Evolutionary conservation across 768 basidiomycete species (phyloP).

Genomic region (Russula sp.): DNA sequence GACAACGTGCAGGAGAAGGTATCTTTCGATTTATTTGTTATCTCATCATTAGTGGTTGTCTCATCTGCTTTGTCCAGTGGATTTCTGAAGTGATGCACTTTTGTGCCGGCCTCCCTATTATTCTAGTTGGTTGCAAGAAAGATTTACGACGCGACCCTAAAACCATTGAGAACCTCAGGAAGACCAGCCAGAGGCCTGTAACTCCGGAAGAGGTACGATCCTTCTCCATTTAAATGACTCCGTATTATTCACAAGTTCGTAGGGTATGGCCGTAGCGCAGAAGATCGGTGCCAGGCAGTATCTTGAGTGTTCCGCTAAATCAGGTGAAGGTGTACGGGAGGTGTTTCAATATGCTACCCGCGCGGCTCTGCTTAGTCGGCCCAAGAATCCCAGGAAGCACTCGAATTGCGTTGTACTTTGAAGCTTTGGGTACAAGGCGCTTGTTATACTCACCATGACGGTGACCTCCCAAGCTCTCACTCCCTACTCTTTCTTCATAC

Average conservation of each 20-base stretch:
- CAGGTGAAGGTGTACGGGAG: slow-evolving; percentile 94
- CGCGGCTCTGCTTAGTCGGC: slow-evolving; percentile 70
- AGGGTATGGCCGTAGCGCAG: slow-evolving; percentile 93
- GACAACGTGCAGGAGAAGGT: slow-evolving; percentile 99
- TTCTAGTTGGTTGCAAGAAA: slow-evolving; percentile 99
- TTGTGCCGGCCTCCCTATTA: slow-evolving; percentile 89
- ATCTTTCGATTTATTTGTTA: slow-evolving; percentile 28
- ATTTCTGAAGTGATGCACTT: slow-evolving; percentile 99
- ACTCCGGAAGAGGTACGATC: slow-evolving; percentile 79
- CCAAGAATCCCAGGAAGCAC: slow-evolving; percentile 39
- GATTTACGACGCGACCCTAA: slow-evolving; percentile 91
- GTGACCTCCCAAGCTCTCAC: slow-evolving; percentile 8
- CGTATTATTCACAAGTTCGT: slow-evolving; percentile 7
- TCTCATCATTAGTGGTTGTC: slow-evolving; percentile 1
- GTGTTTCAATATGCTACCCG: slow-evolving; percentile 98
- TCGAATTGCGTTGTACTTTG: slow-evolving; percentile 41
- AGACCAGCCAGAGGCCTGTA: slow-evolving; percentile 92
- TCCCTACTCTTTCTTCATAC: slow-evolving; percentile 31
- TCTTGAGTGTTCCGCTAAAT: slow-evolving; percentile 94
- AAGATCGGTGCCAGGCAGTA: slow-evolving; percentile 98
- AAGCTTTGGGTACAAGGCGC: slow-evolving; percentile 22
- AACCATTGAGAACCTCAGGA: slow-evolving; percentile 90
- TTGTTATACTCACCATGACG: slow-evolving; percentile 11
- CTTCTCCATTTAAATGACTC: background rate
- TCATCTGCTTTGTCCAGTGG: slow-evolving; percentile 54